Evolutionary conservation across 2,329 filamentous ascomycete genomes (phyloP).

Genomic region (Aciculosporium take): DNA sequence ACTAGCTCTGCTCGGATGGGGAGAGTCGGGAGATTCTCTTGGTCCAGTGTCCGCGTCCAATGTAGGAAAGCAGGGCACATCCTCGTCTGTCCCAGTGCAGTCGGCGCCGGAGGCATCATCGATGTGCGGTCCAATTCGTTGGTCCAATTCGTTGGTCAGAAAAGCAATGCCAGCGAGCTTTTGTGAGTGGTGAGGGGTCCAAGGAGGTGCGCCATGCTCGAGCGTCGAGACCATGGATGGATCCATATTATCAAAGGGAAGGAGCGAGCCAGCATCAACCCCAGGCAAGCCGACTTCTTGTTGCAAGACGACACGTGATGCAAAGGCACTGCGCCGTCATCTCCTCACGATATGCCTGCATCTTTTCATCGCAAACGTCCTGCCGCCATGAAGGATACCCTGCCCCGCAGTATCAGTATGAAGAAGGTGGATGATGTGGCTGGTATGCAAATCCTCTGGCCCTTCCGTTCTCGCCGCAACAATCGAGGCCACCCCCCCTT

Average conservation of each 20-base stretch:
- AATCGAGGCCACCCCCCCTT: not conserved
- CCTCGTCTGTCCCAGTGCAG: not conserved
- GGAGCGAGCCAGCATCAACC: not conserved
- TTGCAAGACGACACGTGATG: not conserved
- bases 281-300: not conserved
- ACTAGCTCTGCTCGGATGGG: not conserved
- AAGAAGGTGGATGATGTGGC: slow-evolving; percentile 2
- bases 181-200: too few relatives aligned
- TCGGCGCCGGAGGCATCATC: not conserved
- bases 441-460: not conserved
- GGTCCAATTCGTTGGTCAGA: too few relatives aligned
- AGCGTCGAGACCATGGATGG: not conserved
- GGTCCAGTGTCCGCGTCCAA: too few relatives aligned
- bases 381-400: not conserved
- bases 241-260: not conserved
- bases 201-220: not conserved
- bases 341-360: too few relatives aligned
- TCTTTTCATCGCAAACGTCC: not conserved
- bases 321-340: too few relatives aligned
- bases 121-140: too few relatives aligned
- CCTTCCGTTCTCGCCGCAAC: not conserved
- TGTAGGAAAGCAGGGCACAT: too few relatives aligned
- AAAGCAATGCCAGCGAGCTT: not conserved
- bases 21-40: not conserved
- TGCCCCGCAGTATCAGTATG: not conserved